Percentiles rank a stretch among this genome's conserved stretches.
These are phyloP conservation scores for Liquidambar formosana DNA, from an alignment of 164 flowering plant genomes.

Conservation along the genomic window DNA sequence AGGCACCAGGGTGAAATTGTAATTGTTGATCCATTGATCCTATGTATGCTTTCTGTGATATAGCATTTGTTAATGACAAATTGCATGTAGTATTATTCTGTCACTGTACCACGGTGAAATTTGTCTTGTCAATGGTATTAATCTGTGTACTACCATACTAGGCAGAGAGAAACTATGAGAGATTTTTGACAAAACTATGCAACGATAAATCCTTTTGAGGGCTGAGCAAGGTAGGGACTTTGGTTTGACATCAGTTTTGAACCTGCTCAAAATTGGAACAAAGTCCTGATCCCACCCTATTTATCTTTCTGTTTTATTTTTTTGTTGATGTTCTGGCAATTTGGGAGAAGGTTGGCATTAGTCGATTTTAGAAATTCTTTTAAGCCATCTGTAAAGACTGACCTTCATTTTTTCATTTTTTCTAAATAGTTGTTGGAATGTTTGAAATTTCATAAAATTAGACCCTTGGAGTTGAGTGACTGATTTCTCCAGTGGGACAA, in stretches of 20 bases:
- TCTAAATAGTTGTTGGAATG: no score
- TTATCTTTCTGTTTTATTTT: not conserved
- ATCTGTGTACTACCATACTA: not conserved
- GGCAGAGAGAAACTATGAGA: not conserved
- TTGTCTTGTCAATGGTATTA: not conserved
- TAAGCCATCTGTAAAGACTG: no score
- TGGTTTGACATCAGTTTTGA: not conserved
- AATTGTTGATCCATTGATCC: not conserved
- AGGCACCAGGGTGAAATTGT: not conserved
- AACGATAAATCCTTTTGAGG: not conserved
- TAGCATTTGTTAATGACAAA: not conserved
- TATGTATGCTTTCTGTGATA: not conserved
- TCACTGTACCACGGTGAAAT: not conserved
- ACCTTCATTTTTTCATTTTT: no score
- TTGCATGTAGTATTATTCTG: not conserved
- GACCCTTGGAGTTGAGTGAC: no score
- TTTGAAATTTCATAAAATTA: no score
- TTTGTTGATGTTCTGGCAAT: no score
- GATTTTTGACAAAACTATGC: not conserved
- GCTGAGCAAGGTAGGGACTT: not conserved
- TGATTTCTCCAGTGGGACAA: no score
- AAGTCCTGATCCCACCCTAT: not conserved
- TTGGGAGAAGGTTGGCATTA: no score
- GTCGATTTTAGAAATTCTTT: no score
- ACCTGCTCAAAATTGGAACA: not conserved